Base-by-base conservation (phyloP, 352 stramenopile genomes). In the Phytophthora cajani region DNA sequence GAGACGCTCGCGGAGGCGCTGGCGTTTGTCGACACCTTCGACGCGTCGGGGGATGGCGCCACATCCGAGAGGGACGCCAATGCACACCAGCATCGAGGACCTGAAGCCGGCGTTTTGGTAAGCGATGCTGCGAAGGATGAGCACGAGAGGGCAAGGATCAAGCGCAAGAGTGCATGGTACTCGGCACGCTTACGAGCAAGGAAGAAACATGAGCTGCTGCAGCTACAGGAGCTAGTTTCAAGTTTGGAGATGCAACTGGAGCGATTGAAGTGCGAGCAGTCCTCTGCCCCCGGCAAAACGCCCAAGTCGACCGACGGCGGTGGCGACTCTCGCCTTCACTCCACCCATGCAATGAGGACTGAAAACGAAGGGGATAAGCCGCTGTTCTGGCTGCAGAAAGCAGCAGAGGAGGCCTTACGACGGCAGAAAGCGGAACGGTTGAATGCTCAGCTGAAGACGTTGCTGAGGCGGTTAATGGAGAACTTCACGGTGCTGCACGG, bases 1-100 rank as follows among this genome's bases (percentile, higher is more conserved):
- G 54, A 60, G n/a, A 60, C 54, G 30, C n/a, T 60, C 9, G 32
- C 54, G 32, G 54, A 60, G 33, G 54, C 54, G 38, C 38, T 44
- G 14, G 38, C 38, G 38, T 17, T 44, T 44, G 38, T 44, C 38
- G 38, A 44, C 38, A 11, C 38, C 11, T 44, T 44, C 38, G 38
- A 14, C 14, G 11, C 38, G 17, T 44, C 38, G 14, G 38, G 11
- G 14, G 38, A 44, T 44, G 38, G 38, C 14, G 38, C 38, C 11
- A 17, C 11, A 44, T 11, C 3, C 38, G 38, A 44, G 38, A 44
- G 38, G 14, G 14, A 17, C 14, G 38, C 11, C 4, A 17, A 44
- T n/a, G 7, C 14, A 14, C 14, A 44, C 11, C 14, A 14, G 14
- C 10, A 44, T 44, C 38, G 38, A n/a, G 11, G 14, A 10, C 38